A percentile compares a stretch with the other conserved stretches of the same genome.
Conservation (phyloP, 2,329 filamentous ascomycete species). For the Dryadomyces quercus-mongolicae region DNA sequence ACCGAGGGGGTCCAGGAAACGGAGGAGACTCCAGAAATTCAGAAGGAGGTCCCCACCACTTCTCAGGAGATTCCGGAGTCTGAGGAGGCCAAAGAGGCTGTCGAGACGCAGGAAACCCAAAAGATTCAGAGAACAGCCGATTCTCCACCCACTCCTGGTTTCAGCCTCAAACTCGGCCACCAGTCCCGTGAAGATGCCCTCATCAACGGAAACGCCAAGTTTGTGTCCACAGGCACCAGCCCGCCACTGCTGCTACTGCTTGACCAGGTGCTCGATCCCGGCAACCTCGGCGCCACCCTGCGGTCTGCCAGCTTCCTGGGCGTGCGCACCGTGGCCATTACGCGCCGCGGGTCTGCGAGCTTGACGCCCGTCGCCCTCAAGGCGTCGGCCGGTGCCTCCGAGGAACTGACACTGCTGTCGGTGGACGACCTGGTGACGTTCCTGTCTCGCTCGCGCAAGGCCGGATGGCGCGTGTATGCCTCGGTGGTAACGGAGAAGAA, state of each 20-base stretch:
- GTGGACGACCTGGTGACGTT: conserved; percentile 58
- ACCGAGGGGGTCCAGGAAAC: no score
- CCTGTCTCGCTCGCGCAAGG: conserved; percentile 50
- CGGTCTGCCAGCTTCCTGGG: conserved; percentile 87
- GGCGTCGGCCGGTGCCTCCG: conserved; percentile 76
- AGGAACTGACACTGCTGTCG: conserved; percentile 63
- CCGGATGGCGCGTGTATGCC: conserved; percentile 77
- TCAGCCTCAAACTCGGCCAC: conserved; percentile 46
- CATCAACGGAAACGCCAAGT: conserved; percentile 56
- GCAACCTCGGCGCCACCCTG: conserved; percentile 82
- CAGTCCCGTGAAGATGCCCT: conserved; percentile 63
- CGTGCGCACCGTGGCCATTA: conserved; percentile 69
- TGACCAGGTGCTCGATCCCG: conserved; percentile 70
- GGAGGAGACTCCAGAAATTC: no score
- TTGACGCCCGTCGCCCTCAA: conserved; percentile 72
- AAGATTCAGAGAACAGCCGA: background rate
- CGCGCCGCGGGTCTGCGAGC: conserved; percentile 59
- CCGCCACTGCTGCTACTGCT: conserved; percentile 64
- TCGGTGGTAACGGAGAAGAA: conserved; percentile 44
- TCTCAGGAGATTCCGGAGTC: no score
- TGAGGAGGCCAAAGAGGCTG: no score
- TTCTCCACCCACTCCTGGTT: conserved; percentile 24
- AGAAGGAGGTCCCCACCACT: no score
- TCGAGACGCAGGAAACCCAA: background rate
- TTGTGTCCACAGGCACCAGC: conserved; percentile 22